These are phyloP conservation scores for Ambrosia hybrid DNA, from an alignment of 140 eudicot genomes.

Conservation along the genomic window DNA sequence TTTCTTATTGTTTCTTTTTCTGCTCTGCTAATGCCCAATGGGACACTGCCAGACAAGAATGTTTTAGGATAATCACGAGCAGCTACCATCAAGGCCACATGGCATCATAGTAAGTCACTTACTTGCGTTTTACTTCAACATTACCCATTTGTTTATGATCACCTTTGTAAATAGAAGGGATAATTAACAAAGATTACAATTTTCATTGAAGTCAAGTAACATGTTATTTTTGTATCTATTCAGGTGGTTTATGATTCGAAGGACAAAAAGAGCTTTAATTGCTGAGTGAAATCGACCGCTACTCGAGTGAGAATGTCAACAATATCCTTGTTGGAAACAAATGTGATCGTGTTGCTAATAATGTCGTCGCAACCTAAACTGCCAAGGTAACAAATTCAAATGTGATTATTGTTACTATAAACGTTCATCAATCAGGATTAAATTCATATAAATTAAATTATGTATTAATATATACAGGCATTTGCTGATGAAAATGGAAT, in stretches of 20 bases:
- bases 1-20: not conserved
- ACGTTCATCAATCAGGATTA: not conserved
- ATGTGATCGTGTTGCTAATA: slow-evolving; percentile 59
- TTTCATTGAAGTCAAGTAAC: not conserved
- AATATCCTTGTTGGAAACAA: slow-evolving; percentile 80
- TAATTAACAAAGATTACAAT: not conserved
- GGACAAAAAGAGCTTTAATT: slow-evolving; percentile 68
- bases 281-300: slow-evolving; percentile 78
- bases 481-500: slow-evolving; percentile 88
- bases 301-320: slow-evolving; percentile 74
- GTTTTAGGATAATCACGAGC: slow-evolving; percentile 84
- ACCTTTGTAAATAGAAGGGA: not conserved
- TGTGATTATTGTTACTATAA: not conserved
- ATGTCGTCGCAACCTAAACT: slow-evolving; percentile 67
- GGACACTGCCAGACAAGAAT: slow-evolving; percentile 92
- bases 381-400: slow-evolving; percentile 64
- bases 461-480: slow-evolving; percentile 39
- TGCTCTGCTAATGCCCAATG: slow-evolving; percentile 43
- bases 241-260: slow-evolving; percentile 80
- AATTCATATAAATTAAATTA: not conserved
- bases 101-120: slow-evolving; percentile 69
- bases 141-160: too few relatives aligned
- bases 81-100: slow-evolving; percentile 87
- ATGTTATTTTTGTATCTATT: not conserved
- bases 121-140: slow-evolving; percentile 5